These are phyloP conservation scores for Plasmopara halstedii DNA, from an alignment of 352 stramenopile species.

Conservation along the genomic window DNA sequence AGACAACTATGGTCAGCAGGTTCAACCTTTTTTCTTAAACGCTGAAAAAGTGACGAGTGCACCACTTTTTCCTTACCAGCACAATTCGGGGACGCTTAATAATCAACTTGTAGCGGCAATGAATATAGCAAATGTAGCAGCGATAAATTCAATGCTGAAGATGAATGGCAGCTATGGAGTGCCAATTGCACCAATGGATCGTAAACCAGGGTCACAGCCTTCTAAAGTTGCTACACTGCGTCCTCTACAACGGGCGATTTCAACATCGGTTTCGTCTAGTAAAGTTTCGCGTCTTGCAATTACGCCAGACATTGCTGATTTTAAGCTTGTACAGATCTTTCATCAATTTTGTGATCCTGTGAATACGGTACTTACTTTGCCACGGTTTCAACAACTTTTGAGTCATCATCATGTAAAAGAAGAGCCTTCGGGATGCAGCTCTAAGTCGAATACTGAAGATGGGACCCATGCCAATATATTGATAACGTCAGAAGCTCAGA, in stretches of 20 bases:
- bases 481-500: slow-evolving; percentile 34
- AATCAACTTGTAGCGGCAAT: slow-evolving; percentile 35
- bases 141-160: slow-evolving; percentile 45
- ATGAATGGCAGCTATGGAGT: slow-evolving; percentile 46
- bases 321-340: slow-evolving; percentile 84
- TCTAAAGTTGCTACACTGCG: slow-evolving; percentile 16
- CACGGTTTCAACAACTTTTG: slow-evolving; percentile 57
- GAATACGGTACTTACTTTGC: slow-evolving; percentile 39
- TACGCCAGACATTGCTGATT: slow-evolving; percentile 71
- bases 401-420: slow-evolving; percentile 62
- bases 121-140: slow-evolving; percentile 52
- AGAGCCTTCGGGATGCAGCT: slow-evolving; percentile 12
- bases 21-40: slow-evolving; percentile 39
- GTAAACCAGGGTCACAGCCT: slow-evolving; percentile 15
- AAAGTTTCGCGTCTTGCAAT: slow-evolving; percentile 55
- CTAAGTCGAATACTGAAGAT: background rate
- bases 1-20: slow-evolving; percentile 24
- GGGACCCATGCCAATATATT: background rate
- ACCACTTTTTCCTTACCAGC: slow-evolving; percentile 13
- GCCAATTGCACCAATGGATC: slow-evolving; percentile 41
- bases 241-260: slow-evolving; percentile 15
- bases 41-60: slow-evolving; percentile 32
- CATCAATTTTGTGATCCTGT: slow-evolving; percentile 67
- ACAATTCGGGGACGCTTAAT: slow-evolving; percentile 21
- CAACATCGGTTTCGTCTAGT: slow-evolving; percentile 10